Percentiles rank a stretch among this genome's conserved stretches.
Evolutionary conservation across 192 early-diverging fungal genomes (phyloP).

Genomic region (Obelidium mucronatum): DNA sequence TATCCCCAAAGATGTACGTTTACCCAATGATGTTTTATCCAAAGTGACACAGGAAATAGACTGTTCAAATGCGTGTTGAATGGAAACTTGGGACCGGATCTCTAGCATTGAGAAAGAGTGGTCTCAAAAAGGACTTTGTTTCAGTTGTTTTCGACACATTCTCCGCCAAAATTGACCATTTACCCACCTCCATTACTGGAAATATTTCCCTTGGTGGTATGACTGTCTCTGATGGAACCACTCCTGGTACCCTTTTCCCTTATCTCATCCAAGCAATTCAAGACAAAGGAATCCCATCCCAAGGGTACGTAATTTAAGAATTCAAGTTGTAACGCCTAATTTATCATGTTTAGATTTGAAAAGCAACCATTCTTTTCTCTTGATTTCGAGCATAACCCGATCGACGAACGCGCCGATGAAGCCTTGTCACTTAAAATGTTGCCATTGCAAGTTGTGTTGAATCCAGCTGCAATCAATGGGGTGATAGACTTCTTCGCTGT

Average conservation of each 20-base stretch:
- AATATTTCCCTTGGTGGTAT: constrained; percentile 68
- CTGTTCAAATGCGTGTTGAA: constrained; percentile 48
- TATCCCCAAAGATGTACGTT: constrained; percentile 66
- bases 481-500: constrained; percentile 85
- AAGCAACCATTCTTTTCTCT: constrained; percentile 71
- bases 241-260: constrained; percentile 43
- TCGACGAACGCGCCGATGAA: constrained; percentile 90
- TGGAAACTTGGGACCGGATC: constrained; percentile 81
- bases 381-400: constrained; percentile 84
- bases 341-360: constrained; percentile 19
- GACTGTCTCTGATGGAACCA: constrained; percentile 69
- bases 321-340: neutral
- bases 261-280: constrained; percentile 54
- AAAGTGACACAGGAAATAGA: constrained; percentile 14
- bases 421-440: constrained; percentile 84
- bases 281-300: constrained; percentile 4
- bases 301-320: constrained; percentile 11
- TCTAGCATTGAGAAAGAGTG: constrained; percentile 74
- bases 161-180: constrained; percentile 60
- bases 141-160: constrained; percentile 73
- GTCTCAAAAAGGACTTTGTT: constrained; percentile 57
- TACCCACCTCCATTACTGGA: constrained; percentile 60
- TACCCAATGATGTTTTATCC: neutral
- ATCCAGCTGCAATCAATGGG: constrained; percentile 75
- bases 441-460: constrained; percentile 90